phyloP scores from a whole-genome alignment of 768 basidiomycete species.

The Hygrophoropsis aurantiaca region DNA sequence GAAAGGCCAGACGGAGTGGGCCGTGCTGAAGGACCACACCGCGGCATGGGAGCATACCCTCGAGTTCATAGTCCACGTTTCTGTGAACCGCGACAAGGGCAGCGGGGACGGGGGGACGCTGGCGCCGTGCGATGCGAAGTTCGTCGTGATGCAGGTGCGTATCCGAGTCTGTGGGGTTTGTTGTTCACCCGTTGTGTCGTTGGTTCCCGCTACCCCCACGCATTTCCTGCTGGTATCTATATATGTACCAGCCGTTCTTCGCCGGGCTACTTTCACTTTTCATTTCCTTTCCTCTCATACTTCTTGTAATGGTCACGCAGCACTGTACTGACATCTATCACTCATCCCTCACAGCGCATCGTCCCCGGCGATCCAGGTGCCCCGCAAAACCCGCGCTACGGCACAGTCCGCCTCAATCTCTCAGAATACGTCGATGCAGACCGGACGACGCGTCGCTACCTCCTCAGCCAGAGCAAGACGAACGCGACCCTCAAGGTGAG shows the following conservation, averaged over 20 bases:
- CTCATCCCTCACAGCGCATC: constrained; percentile 50
- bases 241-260: background rate
- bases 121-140: constrained; percentile 57
- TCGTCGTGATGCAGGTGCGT: constrained; percentile 58
- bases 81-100: constrained; percentile 60
- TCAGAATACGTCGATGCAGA: constrained; percentile 70
- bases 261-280: background rate
- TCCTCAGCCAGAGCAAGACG: constrained; percentile 71
- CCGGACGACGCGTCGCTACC: constrained; percentile 59
- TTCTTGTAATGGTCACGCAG: background rate
- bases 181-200: too few relatives aligned
- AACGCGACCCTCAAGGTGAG: constrained; percentile 75
- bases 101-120: constrained; percentile 47
- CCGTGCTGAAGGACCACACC: constrained; percentile 61
- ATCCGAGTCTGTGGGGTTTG: too few relatives aligned
- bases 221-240: constrained; percentile 7
- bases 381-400: constrained; percentile 60
- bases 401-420: constrained; percentile 66
- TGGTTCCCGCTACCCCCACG: too few relatives aligned
- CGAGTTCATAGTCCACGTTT: constrained; percentile 57
- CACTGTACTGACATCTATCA: too few relatives aligned
- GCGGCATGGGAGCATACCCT: constrained; percentile 63
- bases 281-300: too few relatives aligned
- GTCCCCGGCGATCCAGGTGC: constrained; percentile 53
- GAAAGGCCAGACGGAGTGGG: constrained; percentile 61